Conservation (phyloP, 345 rosid species). For the Euphorbia lathyris region DNA sequence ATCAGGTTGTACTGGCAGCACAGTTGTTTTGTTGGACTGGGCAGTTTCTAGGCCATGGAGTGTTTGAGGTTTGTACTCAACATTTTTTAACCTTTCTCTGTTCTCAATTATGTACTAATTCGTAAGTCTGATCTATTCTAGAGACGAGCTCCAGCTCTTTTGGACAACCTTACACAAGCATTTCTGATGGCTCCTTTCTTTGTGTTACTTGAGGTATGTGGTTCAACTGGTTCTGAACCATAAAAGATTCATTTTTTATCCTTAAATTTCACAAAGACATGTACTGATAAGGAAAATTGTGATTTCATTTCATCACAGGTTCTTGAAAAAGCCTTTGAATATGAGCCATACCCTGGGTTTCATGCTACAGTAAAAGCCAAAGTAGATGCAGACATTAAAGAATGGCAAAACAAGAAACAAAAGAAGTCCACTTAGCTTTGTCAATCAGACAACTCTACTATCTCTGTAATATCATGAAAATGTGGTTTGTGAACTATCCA, state of each 20-base stretch:
- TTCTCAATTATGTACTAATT: not conserved
- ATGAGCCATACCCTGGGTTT: slow-evolving; percentile 88
- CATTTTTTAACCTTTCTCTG: not conserved
- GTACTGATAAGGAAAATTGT: not conserved
- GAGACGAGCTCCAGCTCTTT: slow-evolving; percentile 87
- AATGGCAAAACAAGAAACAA: slow-evolving; percentile 46
- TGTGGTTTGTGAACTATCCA: not conserved
- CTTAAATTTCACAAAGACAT: not conserved
- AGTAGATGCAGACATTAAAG: slow-evolving; percentile 53
- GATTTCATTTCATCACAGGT: slow-evolving; percentile 6
- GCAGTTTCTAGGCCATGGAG: slow-evolving; percentile 80
- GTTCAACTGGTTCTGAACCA: not conserved
- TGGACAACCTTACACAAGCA: slow-evolving; percentile 81
- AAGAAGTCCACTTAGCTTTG: slow-evolving; percentile 21
- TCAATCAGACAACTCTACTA: not conserved
- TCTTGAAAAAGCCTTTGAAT: slow-evolving; percentile 42
- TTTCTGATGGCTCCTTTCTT: slow-evolving; percentile 87
- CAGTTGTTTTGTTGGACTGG: slow-evolving; percentile 76
- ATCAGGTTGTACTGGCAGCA: slow-evolving; percentile 65
- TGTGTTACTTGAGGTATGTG: slow-evolving; percentile 77
- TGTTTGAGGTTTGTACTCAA: slow-evolving; percentile 61
- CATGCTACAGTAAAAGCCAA: slow-evolving; percentile 55
- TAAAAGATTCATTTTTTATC: not conserved
- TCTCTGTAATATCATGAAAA: not conserved
- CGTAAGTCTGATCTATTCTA: slow-evolving; percentile 12